These are phyloP conservation scores for Pseudozyma pruni DNA, from an alignment of 1,284 basidiomycete species.

Conservation along the genomic window DNA sequence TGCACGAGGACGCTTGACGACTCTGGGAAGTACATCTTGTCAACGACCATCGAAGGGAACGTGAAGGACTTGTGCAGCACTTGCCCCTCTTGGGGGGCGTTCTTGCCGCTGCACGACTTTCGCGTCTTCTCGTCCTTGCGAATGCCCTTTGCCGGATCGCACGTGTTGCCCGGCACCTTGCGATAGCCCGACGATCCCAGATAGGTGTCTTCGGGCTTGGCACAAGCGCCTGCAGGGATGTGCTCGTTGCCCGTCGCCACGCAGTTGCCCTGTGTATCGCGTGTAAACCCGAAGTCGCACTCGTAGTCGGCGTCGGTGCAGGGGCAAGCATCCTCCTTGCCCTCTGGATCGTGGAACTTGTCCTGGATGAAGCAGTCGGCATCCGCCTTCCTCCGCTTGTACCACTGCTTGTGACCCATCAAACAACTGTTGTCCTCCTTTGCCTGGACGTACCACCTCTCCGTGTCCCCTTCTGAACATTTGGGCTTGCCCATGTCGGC, in stretches of 20 bases:
- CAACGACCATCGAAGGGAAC: slow-evolving; percentile 78
- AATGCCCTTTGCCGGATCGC: slow-evolving; percentile 73
- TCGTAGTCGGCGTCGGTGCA: slow-evolving; percentile 92
- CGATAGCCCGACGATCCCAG: slow-evolving; percentile 90
- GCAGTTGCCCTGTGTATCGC: slow-evolving; percentile 76
- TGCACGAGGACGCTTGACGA: slow-evolving; percentile 84
- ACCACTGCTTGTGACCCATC: slow-evolving; percentile 99
- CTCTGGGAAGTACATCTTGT: slow-evolving; percentile 81
- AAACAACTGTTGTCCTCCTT: slow-evolving; percentile 77
- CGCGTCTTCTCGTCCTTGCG: slow-evolving; percentile 78
- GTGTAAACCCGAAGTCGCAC: slow-evolving; percentile 90
- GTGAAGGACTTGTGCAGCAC: slow-evolving; percentile 71
- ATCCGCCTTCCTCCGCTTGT: slow-evolving; percentile 82
- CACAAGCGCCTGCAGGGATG: slow-evolving; percentile 82
- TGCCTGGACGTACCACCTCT: slow-evolving; percentile 85
- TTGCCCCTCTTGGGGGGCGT: slow-evolving; percentile 67
- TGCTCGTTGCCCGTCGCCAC: slow-evolving; percentile 84
- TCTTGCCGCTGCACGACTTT: slow-evolving; percentile 77
- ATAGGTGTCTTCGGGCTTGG: slow-evolving; percentile 74
- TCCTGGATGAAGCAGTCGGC: slow-evolving; percentile 91
- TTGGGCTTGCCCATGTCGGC: slow-evolving; percentile 76
- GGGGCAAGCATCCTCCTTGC: slow-evolving; percentile 82
- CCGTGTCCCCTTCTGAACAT: slow-evolving; percentile 81
- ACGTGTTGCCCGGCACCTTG: slow-evolving; percentile 91
- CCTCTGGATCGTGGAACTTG: slow-evolving; percentile 72